A percentile compares a stretch with the other conserved stretches of the same genome.
phyloP scores from a whole-genome alignment of 2,329 filamentous ascomycete genomes.

The Neofusicoccum sp. region DNA sequence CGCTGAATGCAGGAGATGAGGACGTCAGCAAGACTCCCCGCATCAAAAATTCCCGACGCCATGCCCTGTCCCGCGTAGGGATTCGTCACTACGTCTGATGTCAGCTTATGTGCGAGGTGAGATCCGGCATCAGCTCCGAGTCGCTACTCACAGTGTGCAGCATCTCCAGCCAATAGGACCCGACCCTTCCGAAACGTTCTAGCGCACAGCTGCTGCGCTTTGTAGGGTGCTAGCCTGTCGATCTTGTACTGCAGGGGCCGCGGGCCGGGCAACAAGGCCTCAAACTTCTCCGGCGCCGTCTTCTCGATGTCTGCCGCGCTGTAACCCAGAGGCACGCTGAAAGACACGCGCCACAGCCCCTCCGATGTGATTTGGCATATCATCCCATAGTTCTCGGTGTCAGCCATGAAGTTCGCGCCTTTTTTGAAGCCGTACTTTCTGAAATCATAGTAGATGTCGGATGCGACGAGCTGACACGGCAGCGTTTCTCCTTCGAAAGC shows the following conservation, averaged over 20 bases:
- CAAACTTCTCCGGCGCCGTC: slow-evolving; percentile 29
- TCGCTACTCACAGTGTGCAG: slow-evolving; percentile 34
- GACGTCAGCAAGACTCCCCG: slow-evolving; percentile 30
- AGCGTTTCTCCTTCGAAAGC: slow-evolving; percentile 35
- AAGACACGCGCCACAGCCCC: slow-evolving; percentile 43
- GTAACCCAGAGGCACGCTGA: slow-evolving; percentile 33
- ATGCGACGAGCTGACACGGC: slow-evolving; percentile 39
- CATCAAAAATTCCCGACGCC: slow-evolving; percentile 36
- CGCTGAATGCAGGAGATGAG: slow-evolving; percentile 26
- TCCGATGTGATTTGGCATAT: slow-evolving; percentile 31
- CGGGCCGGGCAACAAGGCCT: slow-evolving; percentile 30
- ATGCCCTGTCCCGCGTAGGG: slow-evolving; percentile 39
- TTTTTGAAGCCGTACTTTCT: slow-evolving; percentile 35
- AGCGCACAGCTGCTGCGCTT: slow-evolving; percentile 41
- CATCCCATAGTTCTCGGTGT: slow-evolving; percentile 38
- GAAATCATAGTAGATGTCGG: slow-evolving; percentile 39
- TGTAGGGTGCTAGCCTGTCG: slow-evolving; percentile 39
- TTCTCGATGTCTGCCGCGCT: slow-evolving; percentile 26
- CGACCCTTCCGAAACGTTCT: slow-evolving; percentile 31
- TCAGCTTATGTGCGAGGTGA: background rate
- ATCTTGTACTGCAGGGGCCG: slow-evolving; percentile 31
- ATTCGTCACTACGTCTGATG: slow-evolving; percentile 30
- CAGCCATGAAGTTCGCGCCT: slow-evolving; percentile 41
- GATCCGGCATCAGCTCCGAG: background rate
- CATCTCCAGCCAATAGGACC: slow-evolving; percentile 40